Conservation (phyloP, 208 protist species). For the Tritrichomonas foetus region DNA sequence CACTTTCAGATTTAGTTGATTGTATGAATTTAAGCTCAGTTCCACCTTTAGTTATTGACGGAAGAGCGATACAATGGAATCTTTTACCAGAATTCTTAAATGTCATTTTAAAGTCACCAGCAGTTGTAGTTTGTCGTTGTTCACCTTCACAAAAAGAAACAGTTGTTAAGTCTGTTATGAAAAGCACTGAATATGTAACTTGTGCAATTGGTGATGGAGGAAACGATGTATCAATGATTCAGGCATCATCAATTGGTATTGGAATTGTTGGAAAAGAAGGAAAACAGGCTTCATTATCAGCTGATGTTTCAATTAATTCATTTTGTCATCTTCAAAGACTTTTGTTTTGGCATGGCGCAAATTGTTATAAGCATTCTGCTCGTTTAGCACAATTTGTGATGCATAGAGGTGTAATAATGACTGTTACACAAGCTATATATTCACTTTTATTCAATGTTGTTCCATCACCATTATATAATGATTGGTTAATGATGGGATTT, state of each 20-base stretch:
- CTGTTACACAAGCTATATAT: slow-evolving; percentile 85
- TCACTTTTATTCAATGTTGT: slow-evolving; percentile 89
- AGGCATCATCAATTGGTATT: slow-evolving; percentile 79
- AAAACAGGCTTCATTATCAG: slow-evolving; percentile 89
- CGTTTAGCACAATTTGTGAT: slow-evolving; percentile 83
- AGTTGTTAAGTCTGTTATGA: slow-evolving; percentile 75
- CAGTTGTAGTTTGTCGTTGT: slow-evolving; percentile 86
- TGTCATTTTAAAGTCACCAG: slow-evolving; percentile 64
- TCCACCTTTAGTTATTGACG: slow-evolving; percentile 11
- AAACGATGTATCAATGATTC: slow-evolving; percentile 93
- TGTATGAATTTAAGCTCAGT: background rate
- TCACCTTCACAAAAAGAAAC: slow-evolving; percentile 93
- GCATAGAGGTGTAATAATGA: slow-evolving; percentile 94
- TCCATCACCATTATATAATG: slow-evolving; percentile 86
- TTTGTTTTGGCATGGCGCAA: slow-evolving; percentile 73
- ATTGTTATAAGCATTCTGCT: slow-evolving; percentile 60
- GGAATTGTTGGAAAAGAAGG: slow-evolving; percentile 95
- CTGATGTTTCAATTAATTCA: slow-evolving; percentile 91
- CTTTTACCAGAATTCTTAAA: slow-evolving; percentile 49
- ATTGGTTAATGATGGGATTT: slow-evolving; percentile 86
- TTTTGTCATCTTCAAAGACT: slow-evolving; percentile 53
- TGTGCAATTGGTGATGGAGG: slow-evolving; percentile 91
- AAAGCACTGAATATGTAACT: slow-evolving; percentile 49
- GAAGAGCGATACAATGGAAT: background rate
- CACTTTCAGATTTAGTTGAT: background rate